phyloP scores from a whole-genome alignment of 2,329 filamentous ascomycete genomes.

The Colletotrichum ledebouriae region DNA sequence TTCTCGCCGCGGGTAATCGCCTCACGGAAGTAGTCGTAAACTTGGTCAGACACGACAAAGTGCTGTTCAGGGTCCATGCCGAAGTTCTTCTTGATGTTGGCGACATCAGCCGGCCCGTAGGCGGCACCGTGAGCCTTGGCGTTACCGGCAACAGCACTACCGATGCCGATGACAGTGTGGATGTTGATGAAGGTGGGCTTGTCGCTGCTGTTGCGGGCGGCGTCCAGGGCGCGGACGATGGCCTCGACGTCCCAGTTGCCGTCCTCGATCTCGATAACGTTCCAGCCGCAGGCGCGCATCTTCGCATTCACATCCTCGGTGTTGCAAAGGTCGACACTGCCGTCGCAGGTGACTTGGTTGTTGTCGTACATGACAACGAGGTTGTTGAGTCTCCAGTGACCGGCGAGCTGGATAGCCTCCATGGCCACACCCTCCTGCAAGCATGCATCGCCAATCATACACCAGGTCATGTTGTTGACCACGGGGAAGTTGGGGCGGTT shows the following conservation, averaged over 20 bases:
- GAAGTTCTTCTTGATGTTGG: slow-evolving; percentile 51
- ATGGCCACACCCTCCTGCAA: slow-evolving; percentile 70
- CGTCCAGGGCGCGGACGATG: slow-evolving; percentile 60
- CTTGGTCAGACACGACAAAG: slow-evolving; percentile 57
- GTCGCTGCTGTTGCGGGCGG: slow-evolving; percentile 56
- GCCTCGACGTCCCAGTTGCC: slow-evolving; percentile 63
- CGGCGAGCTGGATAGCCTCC: slow-evolving; percentile 69
- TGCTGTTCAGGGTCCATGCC: slow-evolving; percentile 53
- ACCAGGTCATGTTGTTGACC: slow-evolving; percentile 66
- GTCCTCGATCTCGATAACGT: slow-evolving; percentile 67
- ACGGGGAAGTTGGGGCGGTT: slow-evolving; percentile 64
- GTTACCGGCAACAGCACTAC: slow-evolving; percentile 62
- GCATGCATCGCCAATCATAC: slow-evolving; percentile 71
- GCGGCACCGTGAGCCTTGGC: slow-evolving; percentile 71
- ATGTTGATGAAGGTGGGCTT: slow-evolving; percentile 72
- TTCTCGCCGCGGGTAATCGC: slow-evolving; percentile 57
- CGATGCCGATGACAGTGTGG: slow-evolving; percentile 68
- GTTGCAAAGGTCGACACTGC: slow-evolving; percentile 64
- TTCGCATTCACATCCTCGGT: slow-evolving; percentile 70
- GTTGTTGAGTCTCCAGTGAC: slow-evolving; percentile 68
- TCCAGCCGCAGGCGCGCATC: slow-evolving; percentile 69
- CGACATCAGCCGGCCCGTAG: slow-evolving; percentile 67
- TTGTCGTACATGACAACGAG: slow-evolving; percentile 72
- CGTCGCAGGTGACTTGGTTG: slow-evolving; percentile 72
- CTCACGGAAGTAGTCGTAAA: slow-evolving; percentile 65